Evolutionary conservation across 106 monocot species (phyloP), one percentile per base, ranked within the genome.

Genomic region (Acorus calamus): DNA sequence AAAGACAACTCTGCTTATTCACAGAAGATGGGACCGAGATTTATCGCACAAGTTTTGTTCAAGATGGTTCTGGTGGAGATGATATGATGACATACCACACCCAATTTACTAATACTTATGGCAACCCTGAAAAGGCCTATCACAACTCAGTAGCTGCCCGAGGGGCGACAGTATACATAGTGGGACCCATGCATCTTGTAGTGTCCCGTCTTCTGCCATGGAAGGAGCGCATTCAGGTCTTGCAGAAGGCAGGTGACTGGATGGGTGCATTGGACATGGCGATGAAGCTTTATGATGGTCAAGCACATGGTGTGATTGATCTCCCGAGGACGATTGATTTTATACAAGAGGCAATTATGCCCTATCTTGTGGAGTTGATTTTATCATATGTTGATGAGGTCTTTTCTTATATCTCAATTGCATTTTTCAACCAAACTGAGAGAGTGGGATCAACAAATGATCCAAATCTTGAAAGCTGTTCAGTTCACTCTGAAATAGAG

Each of bases 231-330:
- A 92, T 88, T 76, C 85, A 98, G 74, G 88, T 88, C 58, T 69
- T 98, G 51, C 91, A 88, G 51, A 87, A 68, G 60, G 96, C 96
- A 62, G 96, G 96, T 70, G 96, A 98, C 62, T 98, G 96, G 96
- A 98, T 98, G 91, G 91, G 96, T 70, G 91, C 96, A n/a, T 68
- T 98, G 44, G 91, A 91, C 77, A 88, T 98, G 91, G 78, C 91
- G 63, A 91, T 98, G 91, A 80, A 76, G 70, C 82, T 98, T 12
- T 92, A 92, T 71, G 96, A 98, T 83, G 96, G 96, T n/a, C 91
- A 88, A 59, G 75, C 91, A 62, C 91, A 88, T 66, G 96, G 96
- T 65, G 96, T 98, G 64, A 79, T 98, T 62, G 96, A 92, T 88
- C 87, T 98, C 72, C 96, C 96, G 49, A 85, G 83, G 66, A 77